Conservation (phyloP, 2,329 filamentous ascomycete genomes). For the Colletotrichum brevisporum region DNA sequence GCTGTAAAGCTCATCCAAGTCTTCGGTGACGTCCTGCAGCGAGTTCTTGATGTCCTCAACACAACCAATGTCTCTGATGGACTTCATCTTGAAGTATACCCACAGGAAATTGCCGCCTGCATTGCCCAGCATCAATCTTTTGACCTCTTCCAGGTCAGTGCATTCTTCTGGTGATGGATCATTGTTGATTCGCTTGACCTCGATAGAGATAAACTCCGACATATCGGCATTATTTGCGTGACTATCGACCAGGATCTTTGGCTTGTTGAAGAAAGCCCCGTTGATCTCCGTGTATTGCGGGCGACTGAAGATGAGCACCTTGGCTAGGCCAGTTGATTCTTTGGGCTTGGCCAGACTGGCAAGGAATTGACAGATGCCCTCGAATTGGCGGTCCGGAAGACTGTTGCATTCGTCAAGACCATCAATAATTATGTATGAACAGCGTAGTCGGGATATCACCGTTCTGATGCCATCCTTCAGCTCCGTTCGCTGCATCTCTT, state of each 20-base stretch:
- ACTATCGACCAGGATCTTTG: not conserved
- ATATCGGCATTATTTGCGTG: constrained; percentile 10
- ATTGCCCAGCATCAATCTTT: not conserved
- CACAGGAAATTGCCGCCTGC: constrained; percentile 13
- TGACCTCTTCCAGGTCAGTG: not conserved
- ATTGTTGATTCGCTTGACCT: not conserved
- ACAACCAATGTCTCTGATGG: not conserved
- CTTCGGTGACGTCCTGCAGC: not conserved
- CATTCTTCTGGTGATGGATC: not conserved
- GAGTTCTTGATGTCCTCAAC: constrained; percentile 18
- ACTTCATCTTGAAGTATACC: constrained; percentile 4
- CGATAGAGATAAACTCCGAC: not conserved
- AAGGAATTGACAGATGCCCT: constrained; percentile 11
- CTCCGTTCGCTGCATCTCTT: constrained; percentile 2
- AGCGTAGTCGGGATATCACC: not conserved
- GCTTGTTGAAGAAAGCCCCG: not conserved
- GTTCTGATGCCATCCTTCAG: constrained; percentile 9
- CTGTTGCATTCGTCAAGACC: constrained; percentile 25
- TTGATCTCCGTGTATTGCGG: not conserved
- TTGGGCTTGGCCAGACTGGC: not conserved
- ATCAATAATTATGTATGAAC: constrained; percentile 15
- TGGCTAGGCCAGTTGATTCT: not conserved
- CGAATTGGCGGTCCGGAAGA: constrained; percentile 2
- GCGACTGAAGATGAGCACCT: constrained; percentile 12
- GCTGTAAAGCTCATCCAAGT: constrained; percentile 2